These are phyloP conservation scores for Phytopythium sindhum DNA, from an alignment of 352 stramenopile species.

Conservation along the genomic window DNA sequence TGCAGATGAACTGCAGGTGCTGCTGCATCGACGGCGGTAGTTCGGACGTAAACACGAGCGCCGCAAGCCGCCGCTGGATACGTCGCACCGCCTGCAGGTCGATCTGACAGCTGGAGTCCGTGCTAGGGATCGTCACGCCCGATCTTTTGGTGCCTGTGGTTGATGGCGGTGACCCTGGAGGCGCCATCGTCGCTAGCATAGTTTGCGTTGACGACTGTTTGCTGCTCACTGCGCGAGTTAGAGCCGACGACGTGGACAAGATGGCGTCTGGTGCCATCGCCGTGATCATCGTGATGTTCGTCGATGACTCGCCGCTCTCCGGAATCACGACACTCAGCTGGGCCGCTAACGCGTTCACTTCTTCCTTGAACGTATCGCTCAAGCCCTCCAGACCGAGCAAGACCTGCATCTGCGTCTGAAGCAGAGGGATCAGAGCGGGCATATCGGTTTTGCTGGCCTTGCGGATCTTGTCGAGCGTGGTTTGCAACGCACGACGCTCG, in stretches of 20 bases:
- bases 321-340: slow-evolving; percentile 51
- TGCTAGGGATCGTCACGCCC: neutral
- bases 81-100: slow-evolving; percentile 81
- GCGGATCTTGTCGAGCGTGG: slow-evolving; percentile 80
- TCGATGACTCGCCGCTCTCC: slow-evolving; percentile 16
- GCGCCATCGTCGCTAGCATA: neutral
- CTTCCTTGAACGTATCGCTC: slow-evolving; percentile 41
- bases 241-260: neutral
- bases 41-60: slow-evolving; percentile 72
- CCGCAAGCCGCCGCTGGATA: slow-evolving; percentile 71
- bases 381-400: slow-evolving; percentile 50
- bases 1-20: slow-evolving; percentile 40
- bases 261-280: neutral
- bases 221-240: neutral
- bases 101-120: slow-evolving; percentile 10
- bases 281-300: neutral
- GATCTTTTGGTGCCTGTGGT: neutral
- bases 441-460: slow-evolving; percentile 80
- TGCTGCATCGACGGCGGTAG: slow-evolving; percentile 44
- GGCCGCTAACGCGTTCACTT: slow-evolving; percentile 44
- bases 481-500: slow-evolving; percentile 59
- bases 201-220: neutral
- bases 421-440: slow-evolving; percentile 44
- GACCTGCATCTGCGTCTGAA: slow-evolving; percentile 60
- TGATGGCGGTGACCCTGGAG: neutral